Conservation (phyloP, 75 land plant genomes). For the Isoetes taiwanensis region DNA sequence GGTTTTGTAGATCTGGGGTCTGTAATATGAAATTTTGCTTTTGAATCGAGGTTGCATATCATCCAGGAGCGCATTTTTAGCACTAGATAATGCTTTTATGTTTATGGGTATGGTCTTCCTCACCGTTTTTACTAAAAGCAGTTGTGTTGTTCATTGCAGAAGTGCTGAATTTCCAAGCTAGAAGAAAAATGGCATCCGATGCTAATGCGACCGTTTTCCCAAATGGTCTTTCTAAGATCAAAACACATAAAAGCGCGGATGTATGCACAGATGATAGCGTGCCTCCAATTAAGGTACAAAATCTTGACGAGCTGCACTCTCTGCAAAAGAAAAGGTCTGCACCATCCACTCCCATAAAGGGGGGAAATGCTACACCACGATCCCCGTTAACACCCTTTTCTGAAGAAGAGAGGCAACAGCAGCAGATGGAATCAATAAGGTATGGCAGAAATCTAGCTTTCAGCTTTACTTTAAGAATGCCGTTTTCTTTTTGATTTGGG, state of each 20-base stretch:
- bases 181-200: too few species aligned
- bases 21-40: too few species aligned
- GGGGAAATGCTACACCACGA: neutral
- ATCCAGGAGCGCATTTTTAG: too few species aligned
- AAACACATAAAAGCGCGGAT: slow-evolving; percentile 7
- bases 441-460: neutral
- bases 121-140: too few species aligned
- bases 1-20: too few species aligned
- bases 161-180: too few species aligned
- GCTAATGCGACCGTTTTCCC: neutral
- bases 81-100: too few species aligned
- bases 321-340: slow-evolving; percentile 70
- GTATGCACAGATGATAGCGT: slow-evolving; percentile 66
- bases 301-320: slow-evolving; percentile 70
- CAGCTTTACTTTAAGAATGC: neutral
- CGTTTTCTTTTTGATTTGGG: neutral
- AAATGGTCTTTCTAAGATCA: slow-evolving; percentile 13
- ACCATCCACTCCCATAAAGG: slow-evolving; percentile 50
- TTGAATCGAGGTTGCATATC: too few species aligned
- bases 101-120: too few species aligned
- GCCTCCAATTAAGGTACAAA: slow-evolving; percentile 59
- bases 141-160: too few species aligned
- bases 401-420: slow-evolving; percentile 49
- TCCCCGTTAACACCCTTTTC: slow-evolving; percentile 16
- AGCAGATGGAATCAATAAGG: slow-evolving; percentile 87